phyloP scores from a whole-genome alignment of 371 early-diverging fungal species.

The Zychaea mexicana region DNA sequence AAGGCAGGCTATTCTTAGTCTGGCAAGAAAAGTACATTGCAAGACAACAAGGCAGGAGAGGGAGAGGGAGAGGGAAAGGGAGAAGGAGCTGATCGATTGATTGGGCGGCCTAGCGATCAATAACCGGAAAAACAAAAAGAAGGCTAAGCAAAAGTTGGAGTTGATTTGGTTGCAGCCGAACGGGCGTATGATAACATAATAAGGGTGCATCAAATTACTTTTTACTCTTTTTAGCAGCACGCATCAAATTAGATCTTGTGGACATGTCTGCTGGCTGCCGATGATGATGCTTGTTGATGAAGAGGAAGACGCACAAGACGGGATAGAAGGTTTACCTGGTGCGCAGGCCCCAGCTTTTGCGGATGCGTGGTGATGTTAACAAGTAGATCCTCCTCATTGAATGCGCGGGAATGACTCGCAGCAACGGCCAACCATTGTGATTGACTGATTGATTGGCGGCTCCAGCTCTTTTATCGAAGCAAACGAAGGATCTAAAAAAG shows the following conservation, averaged over 20 bases:
- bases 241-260: background rate
- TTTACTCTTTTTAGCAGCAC: background rate
- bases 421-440: too few relatives aligned
- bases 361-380: background rate
- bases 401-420: background rate
- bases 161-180: slow-evolving; percentile 3
- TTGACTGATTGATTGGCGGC: too few relatives aligned
- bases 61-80: too few relatives aligned
- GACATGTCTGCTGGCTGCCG: background rate
- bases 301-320: too few relatives aligned
- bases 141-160: background rate
- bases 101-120: background rate
- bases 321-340: too few relatives aligned
- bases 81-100: background rate
- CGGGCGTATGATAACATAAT: background rate
- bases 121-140: background rate
- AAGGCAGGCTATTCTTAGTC: background rate
- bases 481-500: background rate
- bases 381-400: background rate
- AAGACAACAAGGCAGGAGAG: too few relatives aligned
- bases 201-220: background rate
- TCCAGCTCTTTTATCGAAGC: background rate
- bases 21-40: background rate
- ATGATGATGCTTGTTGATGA: too few relatives aligned
- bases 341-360: too few relatives aligned